Evolutionary conservation across 2,329 filamentous ascomycete species (phyloP), one percentile per base, ranked within the genome.

Genomic region (Sphaerulina vaccinii): DNA sequence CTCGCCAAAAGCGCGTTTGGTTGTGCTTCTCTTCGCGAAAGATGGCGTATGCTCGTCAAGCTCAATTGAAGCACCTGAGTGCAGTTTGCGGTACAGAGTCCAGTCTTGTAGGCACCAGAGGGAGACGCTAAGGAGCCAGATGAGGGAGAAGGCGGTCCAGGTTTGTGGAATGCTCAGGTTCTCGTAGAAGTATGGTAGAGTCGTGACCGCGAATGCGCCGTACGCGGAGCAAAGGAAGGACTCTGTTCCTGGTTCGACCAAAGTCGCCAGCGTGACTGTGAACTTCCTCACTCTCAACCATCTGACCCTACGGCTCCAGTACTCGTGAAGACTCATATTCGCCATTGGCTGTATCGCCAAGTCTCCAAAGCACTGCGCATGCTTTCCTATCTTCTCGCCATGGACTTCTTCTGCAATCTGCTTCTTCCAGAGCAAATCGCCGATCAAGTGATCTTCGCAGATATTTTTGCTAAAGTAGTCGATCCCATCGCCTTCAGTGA

Each of bases 391-490:
- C 21, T 68, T 70, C 56, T 73, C 68, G 2, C 67, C 65, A 22
- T 65, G 59, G 5, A 50, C 15, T 40, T 70, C 67, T 35, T 68
- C 67, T 0, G 66, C 61, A 0, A 81, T 79, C 0, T 81, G 79
- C 4, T 82, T 79, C 49, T 84, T 84, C 90, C 91, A 99, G 3
- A 99, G 79, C 1, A 93, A 74, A 61, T 99, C 93, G 10, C 92
- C 92, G 49, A 99, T 96, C 19, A 96, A 76, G 65, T 99, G 93
- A 67, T 99, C 93, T 69, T 99, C 95, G 74, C 93, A 99, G 66
- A 99, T 97, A 67, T 96, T 95, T 59, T 89, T 81, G 2, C 90
- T 95, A 72, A 99, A 99, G 72, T 85, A 91, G 70, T 97, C 90
- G 58, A 99, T 85, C 0, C 93, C 95, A 0, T 73, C 83, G 68